phyloP scores from a whole-genome alignment of 2,329 filamentous ascomycete species.

The Lachnellula suecica region DNA sequence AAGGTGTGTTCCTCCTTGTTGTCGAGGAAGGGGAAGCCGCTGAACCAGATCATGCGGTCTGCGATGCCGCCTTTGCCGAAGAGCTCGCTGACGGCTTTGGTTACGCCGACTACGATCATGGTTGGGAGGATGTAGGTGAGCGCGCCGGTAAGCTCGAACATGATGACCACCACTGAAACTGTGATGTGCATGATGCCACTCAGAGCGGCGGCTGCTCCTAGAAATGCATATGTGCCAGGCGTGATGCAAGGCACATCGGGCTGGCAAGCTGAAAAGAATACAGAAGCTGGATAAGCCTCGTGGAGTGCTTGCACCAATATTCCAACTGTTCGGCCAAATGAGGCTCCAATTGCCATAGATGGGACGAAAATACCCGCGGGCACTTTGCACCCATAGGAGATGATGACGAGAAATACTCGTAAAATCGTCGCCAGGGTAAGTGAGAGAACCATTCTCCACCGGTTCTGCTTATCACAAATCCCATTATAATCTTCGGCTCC shows the following conservation, averaged over 20 bases:
- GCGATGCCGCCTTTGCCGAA: constrained; percentile 97
- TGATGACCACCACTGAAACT: constrained; percentile 95
- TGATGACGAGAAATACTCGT: constrained; percentile 81
- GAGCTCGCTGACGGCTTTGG: constrained; percentile 86
- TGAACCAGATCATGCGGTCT: constrained; percentile 98
- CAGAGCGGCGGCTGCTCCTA: constrained; percentile 87
- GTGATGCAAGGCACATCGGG: constrained; percentile 96
- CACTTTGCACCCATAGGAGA: constrained; percentile 97
- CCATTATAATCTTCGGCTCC: constrained; percentile 85
- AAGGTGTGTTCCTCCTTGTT: constrained; percentile 98
- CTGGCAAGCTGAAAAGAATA: constrained; percentile 85
- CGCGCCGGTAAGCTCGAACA: constrained; percentile 98
- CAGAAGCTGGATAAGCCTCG: constrained; percentile 76
- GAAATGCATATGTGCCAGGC: constrained; percentile 92
- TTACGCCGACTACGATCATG: constrained; percentile 98
- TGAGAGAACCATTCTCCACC: constrained; percentile 76
- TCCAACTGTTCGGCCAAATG: constrained; percentile 90
- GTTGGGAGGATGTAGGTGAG: constrained; percentile 95
- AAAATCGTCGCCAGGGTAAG: constrained; percentile 78
- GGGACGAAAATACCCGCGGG: constrained; percentile 97
- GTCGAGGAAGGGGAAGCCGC: constrained; percentile 93
- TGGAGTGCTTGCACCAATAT: constrained; percentile 90
- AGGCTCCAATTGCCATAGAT: constrained; percentile 95
- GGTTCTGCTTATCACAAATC: constrained; percentile 77
- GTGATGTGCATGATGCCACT: constrained; percentile 99